Evolutionary conservation across 345 rosid species (phyloP), one percentile per base, ranked within the genome.

Genomic region (Raphanus raphanistrum): DNA sequence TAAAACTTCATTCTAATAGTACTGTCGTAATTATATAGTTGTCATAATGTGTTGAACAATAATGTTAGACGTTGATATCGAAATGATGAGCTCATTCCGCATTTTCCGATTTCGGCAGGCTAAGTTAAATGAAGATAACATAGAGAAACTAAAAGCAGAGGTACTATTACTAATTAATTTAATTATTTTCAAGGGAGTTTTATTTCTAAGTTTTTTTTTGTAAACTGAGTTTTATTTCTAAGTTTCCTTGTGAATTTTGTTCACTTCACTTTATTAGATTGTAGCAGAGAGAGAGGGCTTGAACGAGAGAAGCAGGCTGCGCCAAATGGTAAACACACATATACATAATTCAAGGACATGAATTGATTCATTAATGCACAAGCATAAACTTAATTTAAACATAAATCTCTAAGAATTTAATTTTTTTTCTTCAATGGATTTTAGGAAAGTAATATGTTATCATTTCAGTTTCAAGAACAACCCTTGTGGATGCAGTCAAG

Each of bases 141-240:
- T 82, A 63, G 67, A 71, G 67, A 82, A 84, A 71, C 80, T 87
- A 41, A 78, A 82, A 75, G 81, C 59, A 41, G 80, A 82, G 90
- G 95, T 87, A 84, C 8, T 16, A 66, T 28, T 32, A 72, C 8
- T 35, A 58, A 31, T 45, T 72, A 16, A 33, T 45, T 29, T 27
- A 9, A n/a, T 15, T 10, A 33, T 10, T 35, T 25, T 45, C 54
- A 45, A 45, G 48, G 48, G 48, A 12, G 54, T 45, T 45, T 45
- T 16, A 7, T 48, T 10, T 29, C 1, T 72, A 33, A 10, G 13
- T 63, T 21, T 74, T 32, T 32, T 32, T 8, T 32, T 32, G 3
- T 29, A 29, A 45, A 45, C 6, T 5, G 16, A 45, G 16, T 4
- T 8, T 16, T 27, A 11, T 45, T 11, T 63, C 1, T 73, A 35